Base-by-base conservation (phyloP, 495 filamentous ascomycete genomes). In the Beverwykella pulmonaria region DNA sequence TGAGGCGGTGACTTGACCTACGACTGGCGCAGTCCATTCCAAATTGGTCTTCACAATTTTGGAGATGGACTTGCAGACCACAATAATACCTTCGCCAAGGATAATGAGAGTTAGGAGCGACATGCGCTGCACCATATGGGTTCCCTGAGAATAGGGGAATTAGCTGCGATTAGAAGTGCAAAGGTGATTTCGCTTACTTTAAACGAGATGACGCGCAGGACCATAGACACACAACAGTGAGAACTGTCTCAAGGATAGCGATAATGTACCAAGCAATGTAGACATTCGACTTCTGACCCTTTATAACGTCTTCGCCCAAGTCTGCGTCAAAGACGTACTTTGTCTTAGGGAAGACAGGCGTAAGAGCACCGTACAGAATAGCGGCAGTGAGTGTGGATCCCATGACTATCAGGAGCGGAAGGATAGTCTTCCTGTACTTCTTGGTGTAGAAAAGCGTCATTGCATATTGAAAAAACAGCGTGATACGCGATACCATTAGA, bases 41-140 rank as follows among this genome's bases (percentile, higher is more conserved):
- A 83, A 82, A n/a, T 80, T 79, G 36, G 78, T 80, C 67, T 80
- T 79, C 3, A 84, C 80, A 57, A 86, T 82, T 53, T 81, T 80
- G 69, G 83, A 85, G 56, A 85, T 81, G 68, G 84, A 76, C 67
- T 79, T 79, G 20, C 75, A 77, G 17, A 77, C 61, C n/a, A 79
- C 79, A 55, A 81, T 83, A 32, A 88, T 80, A 27, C 87, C 86
- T 75, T 90, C 87, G 22, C 88, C 88, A 50, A 90, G 81, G 60
- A 89, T 87, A 68, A 89, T 89, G 50, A 90, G 79, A 0, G 87
- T 90, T 8, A 90, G 78, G 12, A 90, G 81, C 4, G 84, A 83
- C 82, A 90, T 84, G 46, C 88, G 80, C 60, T 88, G 82, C 52
- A 87, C 84, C 61, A 90, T 75, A 70, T 88, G 86, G 12, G 86